These are phyloP conservation scores for Cucurbita moschata DNA, from an alignment of 306 rosid species.

Conservation along the genomic window DNA sequence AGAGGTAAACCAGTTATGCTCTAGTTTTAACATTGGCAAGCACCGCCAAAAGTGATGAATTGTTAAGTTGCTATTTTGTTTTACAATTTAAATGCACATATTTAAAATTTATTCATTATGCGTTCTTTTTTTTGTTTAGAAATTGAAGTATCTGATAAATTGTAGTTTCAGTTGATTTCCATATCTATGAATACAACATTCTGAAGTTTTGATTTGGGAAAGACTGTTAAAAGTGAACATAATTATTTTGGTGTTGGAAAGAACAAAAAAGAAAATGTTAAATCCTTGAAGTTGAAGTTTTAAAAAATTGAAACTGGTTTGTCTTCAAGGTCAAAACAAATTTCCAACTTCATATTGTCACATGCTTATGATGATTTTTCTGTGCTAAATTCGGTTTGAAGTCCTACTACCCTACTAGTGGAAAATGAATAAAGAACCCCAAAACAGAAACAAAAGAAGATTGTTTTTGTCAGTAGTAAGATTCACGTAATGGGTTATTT, in stretches of 20 bases:
- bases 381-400: not conserved
- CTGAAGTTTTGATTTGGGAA: not conserved
- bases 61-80: not conserved
- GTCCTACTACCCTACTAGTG: not conserved
- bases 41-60: not conserved
- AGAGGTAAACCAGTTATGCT: conserved; percentile 31
- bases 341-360: not conserved
- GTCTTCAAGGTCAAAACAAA: not conserved
- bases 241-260: not conserved
- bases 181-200: not conserved
- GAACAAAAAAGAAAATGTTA: not conserved
- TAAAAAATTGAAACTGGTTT: not conserved
- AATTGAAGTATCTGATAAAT: not conserved
- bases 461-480: not conserved
- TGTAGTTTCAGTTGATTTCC: not conserved
- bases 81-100: not conserved
- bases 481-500: not conserved
- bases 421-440: not conserved
- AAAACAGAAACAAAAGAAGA: not conserved
- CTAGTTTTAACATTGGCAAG: not conserved
- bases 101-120: not conserved
- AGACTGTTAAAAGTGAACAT: not conserved
- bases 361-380: not conserved
- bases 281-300: not conserved
- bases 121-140: not conserved